phyloP scores from a whole-genome alignment of 208 protist genomes.

The Leishmania tarentolae region DNA sequence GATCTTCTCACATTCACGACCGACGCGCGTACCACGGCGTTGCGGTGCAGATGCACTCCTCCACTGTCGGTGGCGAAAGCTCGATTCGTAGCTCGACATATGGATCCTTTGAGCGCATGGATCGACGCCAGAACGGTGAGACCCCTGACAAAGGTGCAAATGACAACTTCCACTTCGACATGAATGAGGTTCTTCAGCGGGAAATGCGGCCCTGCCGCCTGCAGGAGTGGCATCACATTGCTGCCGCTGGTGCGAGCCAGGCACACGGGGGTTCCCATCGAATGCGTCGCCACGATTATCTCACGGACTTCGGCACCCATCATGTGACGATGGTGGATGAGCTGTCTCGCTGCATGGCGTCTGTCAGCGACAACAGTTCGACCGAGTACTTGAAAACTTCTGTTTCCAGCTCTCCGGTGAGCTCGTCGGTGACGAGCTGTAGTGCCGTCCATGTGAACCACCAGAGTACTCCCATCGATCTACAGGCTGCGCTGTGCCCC shows the following conservation, averaged over 20 bases:
- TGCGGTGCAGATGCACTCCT: neutral
- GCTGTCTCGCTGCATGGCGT: conserved; percentile 7
- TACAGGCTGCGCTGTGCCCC: neutral
- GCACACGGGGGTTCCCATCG: neutral
- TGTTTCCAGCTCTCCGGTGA: conserved; percentile 3
- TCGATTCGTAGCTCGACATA: neutral
- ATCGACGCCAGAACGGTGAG: neutral
- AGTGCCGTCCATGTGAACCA: conserved; percentile 12
- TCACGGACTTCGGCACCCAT: conserved; percentile 25
- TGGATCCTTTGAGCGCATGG: too few relatives aligned
- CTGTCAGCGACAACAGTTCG: neutral
- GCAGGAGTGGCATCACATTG: conserved; percentile 2
- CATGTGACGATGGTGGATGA: conserved; percentile 34
- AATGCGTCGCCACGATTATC: conserved; percentile 17
- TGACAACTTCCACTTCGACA: neutral
- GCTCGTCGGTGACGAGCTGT: conserved; percentile 21
- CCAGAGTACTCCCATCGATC: conserved; percentile 8
- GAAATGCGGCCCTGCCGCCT: conserved; percentile 6
- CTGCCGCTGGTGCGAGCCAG: neutral
- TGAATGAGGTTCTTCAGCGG: conserved; percentile 11
- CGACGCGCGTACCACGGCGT: conserved; percentile 21
- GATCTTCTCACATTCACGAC: conserved; percentile 10
- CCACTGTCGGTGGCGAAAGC: neutral
- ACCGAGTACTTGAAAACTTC: conserved; percentile 8
- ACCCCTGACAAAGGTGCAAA: neutral